phyloP scores from a whole-genome alignment of 192 early-diverging fungal genomes.

The Coemansia sp. region DNA sequence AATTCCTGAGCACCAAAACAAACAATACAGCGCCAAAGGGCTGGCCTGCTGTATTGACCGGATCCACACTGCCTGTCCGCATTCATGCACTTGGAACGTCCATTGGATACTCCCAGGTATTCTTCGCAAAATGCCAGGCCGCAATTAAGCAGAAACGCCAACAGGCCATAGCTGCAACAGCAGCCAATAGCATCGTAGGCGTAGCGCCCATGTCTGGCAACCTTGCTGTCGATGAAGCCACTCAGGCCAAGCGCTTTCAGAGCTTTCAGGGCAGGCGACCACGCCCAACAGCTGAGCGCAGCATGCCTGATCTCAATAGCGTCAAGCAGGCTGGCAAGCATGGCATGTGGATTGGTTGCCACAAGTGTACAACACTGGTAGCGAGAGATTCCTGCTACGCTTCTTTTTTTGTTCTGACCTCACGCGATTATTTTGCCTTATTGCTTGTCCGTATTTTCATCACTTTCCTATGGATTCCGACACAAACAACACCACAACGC shows the following conservation, averaged over 20 bases:
- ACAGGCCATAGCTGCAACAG: background rate
- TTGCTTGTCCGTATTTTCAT: background rate
- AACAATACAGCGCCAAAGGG: too few species aligned
- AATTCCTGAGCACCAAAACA: too few species aligned
- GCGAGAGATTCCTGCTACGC: background rate
- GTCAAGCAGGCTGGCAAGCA: slow-evolving; percentile 2
- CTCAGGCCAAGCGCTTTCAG: slow-evolving; percentile 14
- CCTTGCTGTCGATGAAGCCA: background rate
- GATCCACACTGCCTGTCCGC: too few species aligned
- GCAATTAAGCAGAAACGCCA: background rate
- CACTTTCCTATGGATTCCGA: background rate
- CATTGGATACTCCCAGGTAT: background rate
- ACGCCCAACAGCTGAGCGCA: background rate
- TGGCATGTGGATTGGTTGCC: background rate
- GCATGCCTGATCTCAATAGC: background rate
- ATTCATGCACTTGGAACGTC: too few species aligned
- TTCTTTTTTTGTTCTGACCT: background rate
- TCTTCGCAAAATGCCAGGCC: slow-evolving; percentile 7
- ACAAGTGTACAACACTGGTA: background rate
- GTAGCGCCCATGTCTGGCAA: background rate
- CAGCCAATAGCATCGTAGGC: background rate
- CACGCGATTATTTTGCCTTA: background rate
- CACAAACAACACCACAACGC: background rate
- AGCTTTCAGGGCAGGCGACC: slow-evolving; percentile 8
- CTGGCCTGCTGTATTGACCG: too few species aligned